These are phyloP conservation scores for Ceratocystis destructans DNA, from an alignment of 2,329 filamentous ascomycete species.

Conservation along the genomic window DNA sequence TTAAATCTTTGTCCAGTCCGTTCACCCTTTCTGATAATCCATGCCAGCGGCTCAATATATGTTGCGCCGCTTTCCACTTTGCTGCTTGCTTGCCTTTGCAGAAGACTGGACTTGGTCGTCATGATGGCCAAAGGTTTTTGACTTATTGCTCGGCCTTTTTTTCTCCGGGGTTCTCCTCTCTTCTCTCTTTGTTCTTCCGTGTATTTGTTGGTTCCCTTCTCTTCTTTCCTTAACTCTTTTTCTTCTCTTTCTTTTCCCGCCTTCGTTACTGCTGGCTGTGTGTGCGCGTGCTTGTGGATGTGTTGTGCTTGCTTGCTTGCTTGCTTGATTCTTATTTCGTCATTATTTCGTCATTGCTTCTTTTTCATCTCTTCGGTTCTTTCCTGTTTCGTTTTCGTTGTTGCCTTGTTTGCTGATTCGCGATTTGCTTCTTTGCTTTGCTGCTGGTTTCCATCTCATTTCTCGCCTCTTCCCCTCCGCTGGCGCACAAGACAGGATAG, in stretches of 20 bases:
- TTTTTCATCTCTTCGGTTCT: not conserved
- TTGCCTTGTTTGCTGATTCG: not conserved
- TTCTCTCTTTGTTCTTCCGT: not conserved
- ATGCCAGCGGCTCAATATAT: slow-evolving; percentile 9
- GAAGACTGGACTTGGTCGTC: not conserved
- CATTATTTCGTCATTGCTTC: not conserved
- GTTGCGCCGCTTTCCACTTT: slow-evolving; percentile 7
- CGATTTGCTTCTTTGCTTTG: not conserved
- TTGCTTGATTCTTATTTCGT: not conserved
- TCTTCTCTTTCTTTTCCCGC: not conserved
- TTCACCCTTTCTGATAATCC: slow-evolving; percentile 8
- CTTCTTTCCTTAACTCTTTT: not conserved
- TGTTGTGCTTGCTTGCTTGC: not conserved
- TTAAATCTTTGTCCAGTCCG: not conserved
- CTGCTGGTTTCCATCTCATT: not conserved
- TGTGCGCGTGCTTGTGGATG: not conserved
- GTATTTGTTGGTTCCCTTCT: slow-evolving; percentile 4
- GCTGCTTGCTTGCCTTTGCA: not conserved
- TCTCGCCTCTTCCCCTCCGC: not conserved
- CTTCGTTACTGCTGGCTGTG: slow-evolving; percentile 15
- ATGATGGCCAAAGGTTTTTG: not conserved
- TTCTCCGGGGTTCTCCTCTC: not conserved
- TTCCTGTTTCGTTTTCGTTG: not conserved
- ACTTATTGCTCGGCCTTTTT: not conserved
- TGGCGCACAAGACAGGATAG: not conserved